phyloP scores from a whole-genome alignment of 768 basidiomycete genomes.

The Lentinula boryana region DNA sequence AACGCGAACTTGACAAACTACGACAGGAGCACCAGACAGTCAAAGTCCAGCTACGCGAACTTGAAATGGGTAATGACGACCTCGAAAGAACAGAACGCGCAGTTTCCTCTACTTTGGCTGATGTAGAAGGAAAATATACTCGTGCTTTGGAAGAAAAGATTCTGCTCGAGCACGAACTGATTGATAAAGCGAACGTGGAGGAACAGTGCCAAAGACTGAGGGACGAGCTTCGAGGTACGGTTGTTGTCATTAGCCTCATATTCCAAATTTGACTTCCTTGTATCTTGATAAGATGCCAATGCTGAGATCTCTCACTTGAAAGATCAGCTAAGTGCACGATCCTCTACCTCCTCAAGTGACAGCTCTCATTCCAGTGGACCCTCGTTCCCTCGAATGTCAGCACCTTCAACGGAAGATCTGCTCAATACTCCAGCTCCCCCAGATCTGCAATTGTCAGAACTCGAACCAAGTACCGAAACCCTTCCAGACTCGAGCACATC shows the following conservation, averaged over 20 bases:
- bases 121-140: conserved; percentile 85
- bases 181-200: conserved; percentile 85
- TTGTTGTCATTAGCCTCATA: background rate
- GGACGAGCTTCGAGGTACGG: conserved; percentile 86
- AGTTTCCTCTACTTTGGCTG: conserved; percentile 74
- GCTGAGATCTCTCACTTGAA: conserved; percentile 79
- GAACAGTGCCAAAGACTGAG: conserved; percentile 87
- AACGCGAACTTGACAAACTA: conserved; percentile 82
- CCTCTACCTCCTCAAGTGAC: conserved; percentile 14
- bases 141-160: conserved; percentile 95
- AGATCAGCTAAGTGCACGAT: conserved; percentile 54
- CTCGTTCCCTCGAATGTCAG: conserved; percentile 11
- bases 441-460: conserved; percentile 55
- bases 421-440: conserved; percentile 53
- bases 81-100: conserved; percentile 92
- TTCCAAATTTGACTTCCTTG: conserved; percentile 7
- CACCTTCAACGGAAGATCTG: conserved; percentile 45
- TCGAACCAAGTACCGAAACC: conserved; percentile 39
- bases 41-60: conserved; percentile 74
- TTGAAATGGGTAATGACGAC: conserved; percentile 98
- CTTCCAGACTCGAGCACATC: conserved; percentile 30
- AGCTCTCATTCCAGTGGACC: background rate
- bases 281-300: conserved; percentile 57
- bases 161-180: conserved; percentile 88
- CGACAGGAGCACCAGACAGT: conserved; percentile 67